A percentile compares a stretch with the other conserved stretches of the same genome.
These are phyloP conservation scores for Talaromyces amestolkiae DNA, from an alignment of 2,329 filamentous ascomycete genomes.

Conservation along the genomic window DNA sequence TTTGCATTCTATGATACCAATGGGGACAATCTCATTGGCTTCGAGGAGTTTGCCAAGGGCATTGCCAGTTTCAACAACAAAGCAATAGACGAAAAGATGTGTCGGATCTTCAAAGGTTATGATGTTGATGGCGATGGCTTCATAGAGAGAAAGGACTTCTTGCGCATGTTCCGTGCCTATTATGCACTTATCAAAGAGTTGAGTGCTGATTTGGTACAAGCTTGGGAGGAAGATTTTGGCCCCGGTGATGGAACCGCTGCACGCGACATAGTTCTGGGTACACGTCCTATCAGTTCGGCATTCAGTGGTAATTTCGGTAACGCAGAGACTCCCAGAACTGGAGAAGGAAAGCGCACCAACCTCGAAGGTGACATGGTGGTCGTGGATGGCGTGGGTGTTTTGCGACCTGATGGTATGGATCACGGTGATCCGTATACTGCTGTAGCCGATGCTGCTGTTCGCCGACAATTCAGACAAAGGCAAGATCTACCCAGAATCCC, in stretches of 20 bases:
- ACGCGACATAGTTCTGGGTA: conserved; percentile 70
- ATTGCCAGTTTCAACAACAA: conserved; percentile 64
- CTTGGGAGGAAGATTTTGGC: conserved; percentile 72
- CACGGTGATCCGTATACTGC: conserved; percentile 61
- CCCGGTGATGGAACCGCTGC: conserved; percentile 61
- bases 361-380: conserved; percentile 64
- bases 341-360: conserved; percentile 66
- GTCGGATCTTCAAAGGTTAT: conserved; percentile 79
- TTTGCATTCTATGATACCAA: conserved; percentile 96
- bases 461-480: conserved; percentile 24
- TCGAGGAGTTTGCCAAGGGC: conserved; percentile 85
- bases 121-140: conserved; percentile 87
- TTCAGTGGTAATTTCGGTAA: conserved; percentile 67
- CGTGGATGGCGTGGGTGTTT: conserved; percentile 57
- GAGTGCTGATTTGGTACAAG: conserved; percentile 77
- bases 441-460: conserved; percentile 49
- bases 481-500: conserved; percentile 16
- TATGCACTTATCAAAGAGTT: conserved; percentile 88
- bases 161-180: conserved; percentile 88
- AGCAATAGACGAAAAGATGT: conserved; percentile 63
- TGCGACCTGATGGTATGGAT: conserved; percentile 61
- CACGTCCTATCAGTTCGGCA: conserved; percentile 76
- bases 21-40: conserved; percentile 82
- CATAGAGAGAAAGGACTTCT: conserved; percentile 79
- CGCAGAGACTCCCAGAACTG: conserved; percentile 59